Evolutionary conservation across 2,329 filamentous ascomycete species (phyloP), one percentile per base, ranked within the genome.

Genomic region (Fonsecaea erecta): DNA sequence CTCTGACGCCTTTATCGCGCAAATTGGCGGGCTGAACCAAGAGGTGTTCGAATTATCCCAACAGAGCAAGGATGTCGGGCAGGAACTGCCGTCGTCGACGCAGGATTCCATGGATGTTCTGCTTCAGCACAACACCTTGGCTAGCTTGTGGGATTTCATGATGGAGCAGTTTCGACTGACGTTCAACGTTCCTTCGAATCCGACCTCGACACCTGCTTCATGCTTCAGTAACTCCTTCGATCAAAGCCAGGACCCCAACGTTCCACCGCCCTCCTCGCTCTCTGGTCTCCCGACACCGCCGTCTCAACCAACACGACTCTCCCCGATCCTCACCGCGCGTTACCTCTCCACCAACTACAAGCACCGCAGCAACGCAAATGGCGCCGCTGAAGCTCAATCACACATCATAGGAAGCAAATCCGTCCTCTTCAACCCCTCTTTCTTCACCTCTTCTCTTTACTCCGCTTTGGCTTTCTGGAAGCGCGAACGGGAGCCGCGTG

Each of bases 381-480:
- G 18, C 60, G 18, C 55, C 21, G 18, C 26, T n/a, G 40, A 43
- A 43, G 62, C 68, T 8, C 60, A 72, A 7, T 62, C 72, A 34
- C 64, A 55, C 16, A 28, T 68, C 2, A 66, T 90, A 7, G 88
- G 87, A 26, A 82, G 75, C 52, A 84, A 85, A 64, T 83, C 83
- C 0, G 86, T 95, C 70, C 81, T 86, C 0, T 91, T 92, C 73
- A 89, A 94, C 62, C 80, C 84, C 0, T 75, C 81, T 0, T 82
- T 82, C 2, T 79, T 97, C 51, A 83, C 88, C 11, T 77, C 76
- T 1, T 96, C 96, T 74, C 75, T 97, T 2, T 74, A 78, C 0
- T 83, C 86, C 2, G 88, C 90, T 68, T 87, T 97, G 85, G 76
- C 83, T n/a, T 97, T 92, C 92, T 98, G 94, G 94, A 86, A 85